These are phyloP conservation scores for Hypoxylon sp. DNA, from an alignment of 2,329 filamentous ascomycete species.

Conservation along the genomic window DNA sequence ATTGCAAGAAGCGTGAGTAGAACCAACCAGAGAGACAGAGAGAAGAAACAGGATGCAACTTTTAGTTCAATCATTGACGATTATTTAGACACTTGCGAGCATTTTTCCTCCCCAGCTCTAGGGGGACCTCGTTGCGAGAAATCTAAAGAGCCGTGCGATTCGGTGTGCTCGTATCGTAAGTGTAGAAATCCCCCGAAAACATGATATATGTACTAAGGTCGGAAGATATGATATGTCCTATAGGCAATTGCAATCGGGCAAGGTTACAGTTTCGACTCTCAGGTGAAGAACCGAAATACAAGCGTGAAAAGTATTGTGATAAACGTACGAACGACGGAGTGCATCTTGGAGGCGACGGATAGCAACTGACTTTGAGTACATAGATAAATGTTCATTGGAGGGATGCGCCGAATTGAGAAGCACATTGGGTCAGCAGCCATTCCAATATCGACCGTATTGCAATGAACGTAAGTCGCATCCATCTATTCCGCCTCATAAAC, in stretches of 20 bases:
- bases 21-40: neutral
- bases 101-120: constrained; percentile 12
- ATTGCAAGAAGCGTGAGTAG: constrained; percentile 29
- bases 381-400: constrained; percentile 22
- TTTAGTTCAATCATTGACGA: neutral
- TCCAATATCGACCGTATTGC: constrained; percentile 18
- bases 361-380: constrained; percentile 3
- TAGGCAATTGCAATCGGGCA: constrained; percentile 11
- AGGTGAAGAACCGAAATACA: constrained; percentile 9
- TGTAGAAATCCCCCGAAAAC: neutral
- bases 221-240: constrained; percentile 26
- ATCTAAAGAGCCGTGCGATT: constrained; percentile 20
- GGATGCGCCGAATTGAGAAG: constrained; percentile 11
- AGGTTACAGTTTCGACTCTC: constrained; percentile 8
- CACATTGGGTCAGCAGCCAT: neutral
- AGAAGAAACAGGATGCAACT: neutral
- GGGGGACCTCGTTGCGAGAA: constrained; percentile 20
- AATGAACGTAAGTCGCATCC: constrained; percentile 17
- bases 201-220: constrained; percentile 5
- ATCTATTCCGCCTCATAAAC: neutral
- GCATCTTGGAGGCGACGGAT: neutral
- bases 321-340: constrained; percentile 16
- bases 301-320: constrained; percentile 22
- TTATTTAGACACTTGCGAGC: constrained; percentile 29
- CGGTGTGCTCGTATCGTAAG: constrained; percentile 31